A percentile compares a stretch with the other conserved stretches of the same genome.
Conservation (phyloP, 2,329 filamentous ascomycete genomes). For the Phaeosphaeriaceae sp. region DNA sequence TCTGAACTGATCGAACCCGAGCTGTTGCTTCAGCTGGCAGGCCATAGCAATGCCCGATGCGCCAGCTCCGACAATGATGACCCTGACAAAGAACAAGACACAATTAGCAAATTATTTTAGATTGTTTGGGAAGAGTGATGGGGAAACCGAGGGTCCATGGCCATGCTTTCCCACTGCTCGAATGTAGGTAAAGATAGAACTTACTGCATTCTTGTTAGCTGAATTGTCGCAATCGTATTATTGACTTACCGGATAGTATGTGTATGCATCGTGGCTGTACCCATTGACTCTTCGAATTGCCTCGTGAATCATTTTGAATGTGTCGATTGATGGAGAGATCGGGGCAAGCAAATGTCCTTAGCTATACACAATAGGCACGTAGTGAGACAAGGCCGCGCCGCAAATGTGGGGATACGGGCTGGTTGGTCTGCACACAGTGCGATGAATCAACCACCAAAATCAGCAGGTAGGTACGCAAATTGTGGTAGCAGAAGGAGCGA, state of each 20-base stretch:
- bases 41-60: slow-evolving; percentile 69
- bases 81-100: too few species aligned
- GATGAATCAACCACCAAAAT: neutral
- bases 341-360: neutral
- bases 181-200: too few species aligned
- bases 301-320: slow-evolving; percentile 36
- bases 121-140: too few species aligned
- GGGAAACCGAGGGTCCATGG: too few species aligned
- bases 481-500: neutral
- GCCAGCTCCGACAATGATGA: slow-evolving; percentile 67
- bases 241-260: slow-evolving; percentile 55
- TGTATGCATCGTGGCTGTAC: slow-evolving; percentile 49
- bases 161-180: too few species aligned
- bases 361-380: neutral
- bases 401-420: neutral
- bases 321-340: neutral
- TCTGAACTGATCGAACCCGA: slow-evolving; percentile 65
- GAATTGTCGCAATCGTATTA: too few species aligned
- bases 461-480: neutral
- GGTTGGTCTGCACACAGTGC: too few species aligned
- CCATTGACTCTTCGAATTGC: slow-evolving; percentile 47
- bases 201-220: too few species aligned
- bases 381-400: neutral
- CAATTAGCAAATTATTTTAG: too few species aligned
- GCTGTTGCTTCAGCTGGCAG: slow-evolving; percentile 63